Evolutionary conservation across 306 rosid species (phyloP).

Genomic region (Quercus dentata): DNA sequence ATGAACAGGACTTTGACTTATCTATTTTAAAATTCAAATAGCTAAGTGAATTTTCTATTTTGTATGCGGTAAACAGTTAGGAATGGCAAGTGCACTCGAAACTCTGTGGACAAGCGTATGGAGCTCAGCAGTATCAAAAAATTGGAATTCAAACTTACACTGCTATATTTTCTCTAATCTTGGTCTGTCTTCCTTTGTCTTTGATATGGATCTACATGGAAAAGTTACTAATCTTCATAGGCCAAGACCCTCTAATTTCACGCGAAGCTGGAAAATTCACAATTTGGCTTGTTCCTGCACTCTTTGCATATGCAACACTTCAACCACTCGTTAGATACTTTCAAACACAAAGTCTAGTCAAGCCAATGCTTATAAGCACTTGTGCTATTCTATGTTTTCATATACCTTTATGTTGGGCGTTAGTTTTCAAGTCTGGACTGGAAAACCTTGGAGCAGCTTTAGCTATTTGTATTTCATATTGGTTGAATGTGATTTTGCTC

Average conservation of each 20-base stretch:
- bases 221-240: conserved; percentile 48
- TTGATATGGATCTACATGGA: conserved; percentile 60
- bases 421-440: conserved; percentile 57
- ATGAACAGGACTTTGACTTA: background rate
- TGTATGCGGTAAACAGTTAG: conserved; percentile 28
- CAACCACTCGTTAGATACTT: conserved; percentile 59
- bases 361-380: conserved; percentile 57
- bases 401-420: conserved; percentile 56
- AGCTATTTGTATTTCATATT: conserved; percentile 58
- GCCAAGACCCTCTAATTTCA: conserved; percentile 78
- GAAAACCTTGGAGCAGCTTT: conserved; percentile 66
- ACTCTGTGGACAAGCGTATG: conserved; percentile 62
- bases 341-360: conserved; percentile 60
- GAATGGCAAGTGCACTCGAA: conserved; percentile 60
- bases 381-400: conserved; percentile 40
- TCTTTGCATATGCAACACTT: conserved; percentile 63
- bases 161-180: conserved; percentile 48
- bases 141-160: conserved; percentile 52
- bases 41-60: background rate
- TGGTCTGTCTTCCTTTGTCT: conserved; percentile 56
- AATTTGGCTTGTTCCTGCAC: conserved; percentile 68
- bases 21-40: background rate
- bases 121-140: conserved; percentile 48
- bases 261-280: conserved; percentile 60
- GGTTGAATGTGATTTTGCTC: conserved; percentile 65